Conservation (phyloP, 805 yeast species). For the Wickerhamiella brachini region DNA sequence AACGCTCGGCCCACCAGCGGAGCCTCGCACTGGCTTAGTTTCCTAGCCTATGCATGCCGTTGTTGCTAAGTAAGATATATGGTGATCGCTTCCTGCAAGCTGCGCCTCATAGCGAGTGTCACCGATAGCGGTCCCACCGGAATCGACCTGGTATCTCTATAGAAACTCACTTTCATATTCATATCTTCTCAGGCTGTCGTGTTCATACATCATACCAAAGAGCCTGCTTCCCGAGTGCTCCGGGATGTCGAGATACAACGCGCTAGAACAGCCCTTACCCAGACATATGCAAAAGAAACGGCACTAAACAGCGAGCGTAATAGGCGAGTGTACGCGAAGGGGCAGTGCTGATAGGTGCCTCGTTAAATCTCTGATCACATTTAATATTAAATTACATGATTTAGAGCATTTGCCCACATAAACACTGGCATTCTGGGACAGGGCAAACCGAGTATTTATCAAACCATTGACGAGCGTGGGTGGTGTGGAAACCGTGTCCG, state of each 20-base stretch:
- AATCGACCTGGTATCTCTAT: too few relatives aligned
- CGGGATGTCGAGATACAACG: too few relatives aligned
- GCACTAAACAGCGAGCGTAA: too few relatives aligned
- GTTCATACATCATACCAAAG: too few relatives aligned
- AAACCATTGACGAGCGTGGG: slow-evolving; percentile 95
- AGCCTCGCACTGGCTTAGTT: background rate
- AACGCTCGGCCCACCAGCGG: too few relatives aligned
- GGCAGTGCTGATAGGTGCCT: background rate
- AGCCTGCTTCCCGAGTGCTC: too few relatives aligned
- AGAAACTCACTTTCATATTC: too few relatives aligned
- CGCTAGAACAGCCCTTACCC: too few relatives aligned
- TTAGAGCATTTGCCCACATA: slow-evolving; percentile 30
- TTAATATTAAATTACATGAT: background rate
- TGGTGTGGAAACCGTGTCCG: slow-evolving; percentile 89
- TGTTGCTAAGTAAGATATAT: background rate
- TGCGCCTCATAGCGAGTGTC: too few relatives aligned
- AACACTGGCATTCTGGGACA: slow-evolving; percentile 82
- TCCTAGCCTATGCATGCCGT: background rate
- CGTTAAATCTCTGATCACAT: background rate
- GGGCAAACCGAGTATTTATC: slow-evolving; percentile 79
- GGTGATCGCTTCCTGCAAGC: background rate
- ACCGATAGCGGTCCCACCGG: too few relatives aligned
- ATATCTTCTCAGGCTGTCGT: too few relatives aligned
- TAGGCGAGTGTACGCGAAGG: background rate
- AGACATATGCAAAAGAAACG: too few relatives aligned